A percentile compares a stretch with the other conserved stretches of the same genome.
Evolutionary conservation across 108 stramenopile species (phyloP).

Genomic region (Parmales sp.): DNA sequence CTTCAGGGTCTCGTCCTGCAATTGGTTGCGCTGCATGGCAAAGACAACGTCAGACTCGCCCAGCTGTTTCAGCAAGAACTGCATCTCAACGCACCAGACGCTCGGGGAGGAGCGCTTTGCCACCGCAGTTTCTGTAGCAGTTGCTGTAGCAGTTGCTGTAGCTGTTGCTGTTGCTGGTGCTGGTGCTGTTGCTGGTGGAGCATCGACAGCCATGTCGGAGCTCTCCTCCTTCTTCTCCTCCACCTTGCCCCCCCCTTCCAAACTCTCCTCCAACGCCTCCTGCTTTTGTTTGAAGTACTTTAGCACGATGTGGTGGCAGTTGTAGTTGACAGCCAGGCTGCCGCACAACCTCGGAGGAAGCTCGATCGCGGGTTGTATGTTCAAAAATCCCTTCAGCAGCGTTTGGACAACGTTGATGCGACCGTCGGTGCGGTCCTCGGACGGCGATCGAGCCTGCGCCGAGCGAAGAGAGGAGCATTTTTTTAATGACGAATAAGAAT

Average conservation of each 20-base stretch:
- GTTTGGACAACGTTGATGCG: slow-evolving; percentile 8
- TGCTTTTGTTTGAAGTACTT: slow-evolving; percentile 44
- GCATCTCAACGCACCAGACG: no score
- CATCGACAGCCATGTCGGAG: background rate
- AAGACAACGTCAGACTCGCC: no score
- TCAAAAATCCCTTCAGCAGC: slow-evolving; percentile 35
- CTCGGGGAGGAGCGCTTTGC: no score
- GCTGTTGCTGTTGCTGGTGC: no score
- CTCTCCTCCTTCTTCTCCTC: slow-evolving; percentile 12
- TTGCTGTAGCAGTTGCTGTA: no score
- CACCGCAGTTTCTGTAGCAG: no score
- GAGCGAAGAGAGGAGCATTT: background rate
- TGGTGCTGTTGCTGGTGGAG: no score
- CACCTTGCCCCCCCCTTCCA: background rate
- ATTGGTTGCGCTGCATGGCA: background rate
- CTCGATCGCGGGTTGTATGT: slow-evolving; percentile 44
- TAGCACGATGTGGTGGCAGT: slow-evolving; percentile 56
- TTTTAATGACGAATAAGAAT: slow-evolving; percentile 28
- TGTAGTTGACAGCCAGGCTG: slow-evolving; percentile 50
- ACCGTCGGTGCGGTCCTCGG: background rate
- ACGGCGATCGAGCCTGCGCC: no score
- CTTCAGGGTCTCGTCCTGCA: background rate
- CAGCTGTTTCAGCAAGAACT: no score
- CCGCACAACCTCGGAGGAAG: slow-evolving; percentile 44
- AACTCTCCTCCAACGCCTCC: slow-evolving; percentile 22